Base-by-base conservation (phyloP, 352 stramenopile genomes). In the Phytophthora sp. region DNA sequence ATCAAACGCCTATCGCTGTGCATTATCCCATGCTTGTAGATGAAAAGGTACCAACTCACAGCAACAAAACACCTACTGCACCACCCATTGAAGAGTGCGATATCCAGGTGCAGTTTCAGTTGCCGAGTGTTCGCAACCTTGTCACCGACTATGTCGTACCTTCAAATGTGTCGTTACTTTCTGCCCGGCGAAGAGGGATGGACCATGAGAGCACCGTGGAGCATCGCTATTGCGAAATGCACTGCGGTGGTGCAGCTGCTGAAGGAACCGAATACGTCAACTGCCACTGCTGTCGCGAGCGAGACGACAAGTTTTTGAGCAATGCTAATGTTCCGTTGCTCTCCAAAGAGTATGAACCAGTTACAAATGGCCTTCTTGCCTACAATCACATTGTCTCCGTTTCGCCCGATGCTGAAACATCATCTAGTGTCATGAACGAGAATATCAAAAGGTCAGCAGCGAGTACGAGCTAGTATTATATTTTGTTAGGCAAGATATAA, bases 1-100 rank as follows among this genome's bases (percentile, higher is more conserved):
- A 66, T 26, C 55, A 56, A 31, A 71, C 62, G 9, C 62, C 62
- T 12, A 66, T 66, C 17, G 55, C 55, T 32, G 62, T 71, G 21
- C 56, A 71, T 55, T 48, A 5, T 20, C 35, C 42, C 3, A 32
- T n/a, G n/a, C n/a, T 10, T 53, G 31, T 7, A 1, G 41, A 21
- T 32, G 12, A 42, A 21, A 49, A 28, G 15, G 15, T 20, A 24
- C 21, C 24, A 21, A 15, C 18, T 2, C 13, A 32, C 23, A 12
- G 31, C 15, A 43, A 0, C 6, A 8, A 54, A 30, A 46, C 13
- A n/a, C 42, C 39, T 27, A 53, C 49, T 27, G 46, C 54, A 30
- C 38, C 46, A 17, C 31, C 21, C 42, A 35, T 53, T 21, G 48
- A 71, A 32, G 31, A 37, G 23, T 37, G 21, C 28, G 62, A 62